Percentiles rank a stretch among this genome's conserved stretches.
Evolutionary conservation across 345 rosid species (phyloP).

Genomic region (Cochlearia excelsa): DNA sequence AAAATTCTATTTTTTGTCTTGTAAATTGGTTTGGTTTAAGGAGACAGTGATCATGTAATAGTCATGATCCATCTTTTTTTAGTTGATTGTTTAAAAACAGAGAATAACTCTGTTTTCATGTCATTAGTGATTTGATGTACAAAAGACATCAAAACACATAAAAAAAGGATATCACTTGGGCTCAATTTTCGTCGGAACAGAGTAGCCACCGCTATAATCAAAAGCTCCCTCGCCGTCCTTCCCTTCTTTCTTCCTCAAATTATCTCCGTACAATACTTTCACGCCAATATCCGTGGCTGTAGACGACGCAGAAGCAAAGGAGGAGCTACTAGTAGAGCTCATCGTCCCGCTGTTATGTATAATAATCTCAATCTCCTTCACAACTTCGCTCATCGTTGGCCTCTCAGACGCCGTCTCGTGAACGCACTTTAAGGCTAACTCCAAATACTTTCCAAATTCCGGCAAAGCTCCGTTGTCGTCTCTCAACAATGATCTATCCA

Average conservation of each 20-base stretch:
- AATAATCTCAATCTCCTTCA: conserved; percentile 69
- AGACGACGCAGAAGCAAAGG: conserved; percentile 66
- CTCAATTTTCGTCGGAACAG: conserved; percentile 55
- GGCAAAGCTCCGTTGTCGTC: conserved; percentile 37
- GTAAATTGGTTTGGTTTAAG: no score
- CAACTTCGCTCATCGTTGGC: conserved; percentile 84
- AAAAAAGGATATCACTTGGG: conserved; percentile 42
- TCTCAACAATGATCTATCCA: conserved; percentile 62
- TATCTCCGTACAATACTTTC: conserved; percentile 51
- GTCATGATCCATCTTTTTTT: no score
- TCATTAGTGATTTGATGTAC: no score
- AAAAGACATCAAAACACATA: no score
- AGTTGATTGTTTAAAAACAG: no score
- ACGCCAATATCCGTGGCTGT: conserved; percentile 68
- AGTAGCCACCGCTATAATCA: conserved; percentile 74
- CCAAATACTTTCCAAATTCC: conserved; percentile 65
- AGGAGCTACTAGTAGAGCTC: conserved; percentile 52
- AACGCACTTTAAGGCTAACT: conserved; percentile 73
- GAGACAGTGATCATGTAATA: no score
- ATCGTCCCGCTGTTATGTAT: conserved; percentile 64
- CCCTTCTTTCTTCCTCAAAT: conserved; percentile 36
- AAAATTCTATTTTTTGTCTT: no score
- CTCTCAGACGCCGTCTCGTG: conserved; percentile 83
- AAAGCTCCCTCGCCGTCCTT: conserved; percentile 44
- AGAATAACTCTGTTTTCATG: no score